phyloP scores from a whole-genome alignment of 2,329 filamentous ascomycete species.

The Lasiodiplodia theobromae region DNA sequence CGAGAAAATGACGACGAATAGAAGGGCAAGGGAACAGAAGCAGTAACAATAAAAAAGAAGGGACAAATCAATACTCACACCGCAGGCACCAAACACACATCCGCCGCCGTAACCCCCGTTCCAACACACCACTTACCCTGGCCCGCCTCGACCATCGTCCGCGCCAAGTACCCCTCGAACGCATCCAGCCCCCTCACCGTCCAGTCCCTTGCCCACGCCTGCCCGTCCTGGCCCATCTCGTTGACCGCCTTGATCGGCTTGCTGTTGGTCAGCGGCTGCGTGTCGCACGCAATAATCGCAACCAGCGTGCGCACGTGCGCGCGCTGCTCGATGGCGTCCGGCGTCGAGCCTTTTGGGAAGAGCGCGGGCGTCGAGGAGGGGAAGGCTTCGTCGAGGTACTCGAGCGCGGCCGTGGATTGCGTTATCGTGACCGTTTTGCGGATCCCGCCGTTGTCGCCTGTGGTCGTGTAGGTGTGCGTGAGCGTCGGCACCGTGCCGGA shows the following conservation, averaged over 20 bases:
- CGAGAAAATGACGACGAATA: no score
- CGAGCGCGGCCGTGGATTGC: slow-evolving; percentile 64
- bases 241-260: slow-evolving; percentile 60
- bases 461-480: slow-evolving; percentile 41
- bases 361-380: slow-evolving; percentile 49
- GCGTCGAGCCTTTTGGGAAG: slow-evolving; percentile 50
- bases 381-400: slow-evolving; percentile 66
- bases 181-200: slow-evolving; percentile 62
- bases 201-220: slow-evolving; percentile 60
- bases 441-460: no score
- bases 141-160: slow-evolving; percentile 29
- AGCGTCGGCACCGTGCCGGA: slow-evolving; percentile 47
- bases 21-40: no score
- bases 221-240: slow-evolving; percentile 52
- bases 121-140: slow-evolving; percentile 64
- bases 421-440: slow-evolving; percentile 47
- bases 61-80: slow-evolving; percentile 52
- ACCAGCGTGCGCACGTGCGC: slow-evolving; percentile 62
- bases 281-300: slow-evolving; percentile 62
- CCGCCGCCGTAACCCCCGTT: slow-evolving; percentile 63
- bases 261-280: slow-evolving; percentile 68
- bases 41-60: no score
- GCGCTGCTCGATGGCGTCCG: slow-evolving; percentile 48
- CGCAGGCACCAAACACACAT: slow-evolving; percentile 65
- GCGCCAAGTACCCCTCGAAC: slow-evolving; percentile 57